Conservation (phyloP, 495 filamentous ascomycete genomes). For the Beverwykella pulmonaria region DNA sequence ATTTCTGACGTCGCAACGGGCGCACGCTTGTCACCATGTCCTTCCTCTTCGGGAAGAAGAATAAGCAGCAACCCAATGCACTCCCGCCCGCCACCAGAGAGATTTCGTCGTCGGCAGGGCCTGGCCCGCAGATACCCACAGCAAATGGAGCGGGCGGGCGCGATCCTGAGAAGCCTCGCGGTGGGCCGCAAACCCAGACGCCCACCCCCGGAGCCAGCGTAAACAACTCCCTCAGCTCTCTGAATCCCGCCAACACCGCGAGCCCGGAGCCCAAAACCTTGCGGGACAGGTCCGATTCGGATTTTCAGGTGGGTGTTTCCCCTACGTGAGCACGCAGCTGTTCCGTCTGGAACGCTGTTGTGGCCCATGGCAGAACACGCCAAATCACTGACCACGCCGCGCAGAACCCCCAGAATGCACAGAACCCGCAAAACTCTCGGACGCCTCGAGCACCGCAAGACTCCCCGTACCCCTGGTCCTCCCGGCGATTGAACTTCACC, state of each 20-base stretch:
- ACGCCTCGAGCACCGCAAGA: constrained; percentile 33
- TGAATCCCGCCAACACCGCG: constrained; percentile 42
- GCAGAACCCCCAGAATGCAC: constrained; percentile 47
- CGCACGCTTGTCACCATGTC: constrained; percentile 58
- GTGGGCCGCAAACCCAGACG: constrained; percentile 52
- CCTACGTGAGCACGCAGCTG: constrained; percentile 2
- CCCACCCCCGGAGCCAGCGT: constrained; percentile 66
- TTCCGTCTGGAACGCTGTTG: background rate
- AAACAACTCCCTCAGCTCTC: constrained; percentile 65
- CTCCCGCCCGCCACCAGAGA: constrained; percentile 60
- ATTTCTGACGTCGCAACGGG: constrained; percentile 21
- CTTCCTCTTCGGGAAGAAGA: constrained; percentile 69
- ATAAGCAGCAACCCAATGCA: constrained; percentile 58
- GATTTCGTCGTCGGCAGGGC: constrained; percentile 47
- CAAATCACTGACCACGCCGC: constrained; percentile 11
- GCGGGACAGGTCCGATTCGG: constrained; percentile 50
- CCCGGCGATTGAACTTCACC: constrained; percentile 82
- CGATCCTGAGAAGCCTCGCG: constrained; percentile 38
- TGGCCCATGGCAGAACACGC: background rate
- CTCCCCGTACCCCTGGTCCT: constrained; percentile 93
- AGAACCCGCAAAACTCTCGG: constrained; percentile 50
- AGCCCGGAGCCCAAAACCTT: constrained; percentile 60
- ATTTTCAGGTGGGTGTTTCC: constrained; percentile 39
- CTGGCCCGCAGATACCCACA: constrained; percentile 42
- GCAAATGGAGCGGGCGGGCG: constrained; percentile 38